phyloP scores from a whole-genome alignment of 2,329 filamentous ascomycete species.

The Dothideomycetes sp. region DNA sequence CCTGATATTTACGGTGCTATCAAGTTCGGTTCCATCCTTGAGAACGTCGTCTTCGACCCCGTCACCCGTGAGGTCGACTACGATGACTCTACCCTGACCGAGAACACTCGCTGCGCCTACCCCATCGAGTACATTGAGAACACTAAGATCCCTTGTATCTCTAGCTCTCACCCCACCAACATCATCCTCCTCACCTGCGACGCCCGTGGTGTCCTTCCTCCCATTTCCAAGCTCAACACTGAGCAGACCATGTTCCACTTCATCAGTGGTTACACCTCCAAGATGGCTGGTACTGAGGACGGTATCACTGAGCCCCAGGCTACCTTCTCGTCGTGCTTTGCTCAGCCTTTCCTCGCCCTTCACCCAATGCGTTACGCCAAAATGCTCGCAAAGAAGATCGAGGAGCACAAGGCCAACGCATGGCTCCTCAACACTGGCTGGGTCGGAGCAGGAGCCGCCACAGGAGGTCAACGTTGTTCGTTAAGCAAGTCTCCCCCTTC shows the following conservation, averaged over 20 bases:
- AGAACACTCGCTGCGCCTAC: conserved; percentile 98
- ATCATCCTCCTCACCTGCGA: conserved; percentile 98
- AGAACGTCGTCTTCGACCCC: conserved; percentile 97
- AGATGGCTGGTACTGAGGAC: conserved; percentile 99
- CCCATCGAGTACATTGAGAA: conserved; percentile 98
- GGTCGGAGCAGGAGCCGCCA: conserved; percentile 83
- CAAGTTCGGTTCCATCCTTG: conserved; percentile 90
- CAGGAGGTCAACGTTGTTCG: conserved; percentile 90
- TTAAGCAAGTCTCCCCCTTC: too few relatives aligned
- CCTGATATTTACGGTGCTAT: conserved; percentile 96
- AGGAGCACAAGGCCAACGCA: conserved; percentile 86
- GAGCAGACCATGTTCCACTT: conserved; percentile 99
- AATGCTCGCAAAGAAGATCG: conserved; percentile 98
- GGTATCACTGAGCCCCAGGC: conserved; percentile 95
- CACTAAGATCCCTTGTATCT: conserved; percentile 95
- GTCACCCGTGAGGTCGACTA: conserved; percentile 86
- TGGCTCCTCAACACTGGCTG: conserved; percentile 98
- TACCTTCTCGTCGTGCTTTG: conserved; percentile 98
- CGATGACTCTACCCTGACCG: conserved; percentile 85
- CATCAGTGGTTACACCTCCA: conserved; percentile 98
- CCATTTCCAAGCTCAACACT: conserved; percentile 91
- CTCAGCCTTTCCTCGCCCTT: conserved; percentile 95
- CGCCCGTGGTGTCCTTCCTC: conserved; percentile 89
- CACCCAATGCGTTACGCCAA: conserved; percentile 98
- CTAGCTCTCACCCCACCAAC: conserved; percentile 80